Evolutionary conservation across 2,329 filamentous ascomycete species (phyloP), one percentile per base, ranked within the genome.

Genomic region (Trichoderma afroharzianum): DNA sequence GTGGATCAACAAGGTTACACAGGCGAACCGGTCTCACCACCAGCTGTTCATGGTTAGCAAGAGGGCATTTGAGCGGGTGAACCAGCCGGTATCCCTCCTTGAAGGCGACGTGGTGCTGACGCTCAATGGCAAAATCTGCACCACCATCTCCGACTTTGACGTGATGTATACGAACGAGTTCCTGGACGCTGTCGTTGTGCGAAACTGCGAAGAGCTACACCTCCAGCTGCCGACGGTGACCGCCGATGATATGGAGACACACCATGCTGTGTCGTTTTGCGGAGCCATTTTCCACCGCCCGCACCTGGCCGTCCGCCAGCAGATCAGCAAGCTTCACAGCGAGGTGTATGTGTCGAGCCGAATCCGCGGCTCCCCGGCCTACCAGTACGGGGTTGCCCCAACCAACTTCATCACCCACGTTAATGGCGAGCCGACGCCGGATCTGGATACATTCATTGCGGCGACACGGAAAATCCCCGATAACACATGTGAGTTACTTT

Each of bases 21-120:
- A 91, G 75, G 93, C 94, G 73, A 98, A 99, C 81, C 92, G 93
- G 50, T 91, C 96, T 64, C 93, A 94, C 71, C 96, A 99, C 79
- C 96, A 99, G 82, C 88, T 99, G 47, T 99, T 99, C 85, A 98
- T 99, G 93, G 94, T 99, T 33, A 92, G 94, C 77, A 99, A 99
- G 83, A 91, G 97, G 61, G 90, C 88, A 0, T 91, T 91, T 76
- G 89, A 91, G 81, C 85, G 88, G 15, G 82, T 80, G 28, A 80
- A 83, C 63, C 81, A 81, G 57, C 80, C 84, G 2, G 82, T 83
- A 1, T 88, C 91, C 18, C 87, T 99, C 18, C 86, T 93, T 33
- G 97, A 99, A 83, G 94, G 95, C 64, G 96, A 99, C 79, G 92
- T 99, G 67, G 90, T 99, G 71, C 87, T 99, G 72, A 97, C 93